Evolutionary conservation across 495 filamentous ascomycete genomes (phyloP), one percentile per base, ranked within the genome.

Genomic region (Daldinia grandis): DNA sequence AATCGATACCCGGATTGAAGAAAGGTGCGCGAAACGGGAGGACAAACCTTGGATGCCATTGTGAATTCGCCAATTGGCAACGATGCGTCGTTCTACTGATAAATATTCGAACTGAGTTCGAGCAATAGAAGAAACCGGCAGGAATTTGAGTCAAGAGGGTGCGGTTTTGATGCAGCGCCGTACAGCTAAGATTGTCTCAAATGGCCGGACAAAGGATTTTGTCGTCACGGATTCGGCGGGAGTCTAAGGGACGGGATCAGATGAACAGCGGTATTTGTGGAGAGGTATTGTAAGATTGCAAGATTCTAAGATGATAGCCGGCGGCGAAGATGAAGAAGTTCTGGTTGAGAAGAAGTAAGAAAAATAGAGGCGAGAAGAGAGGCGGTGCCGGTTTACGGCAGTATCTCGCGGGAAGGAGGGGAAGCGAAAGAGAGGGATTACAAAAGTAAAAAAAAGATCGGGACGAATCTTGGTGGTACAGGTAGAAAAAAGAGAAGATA

Each of bases 31-130:
- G 8, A 37, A 50, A 44, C 4, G 44, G 17, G 27, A 65, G 68
- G 78, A 72, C 68, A 47, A 47, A 84, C 82, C 76, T 83, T 83
- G 42, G 81, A 82, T 58, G 81, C 79, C 81, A 83, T 84, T 73
- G 73, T 78, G 63, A 66, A 50, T 71, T 68, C 55, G 61, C 65
- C 50, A 60, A 65, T 67, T 47, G 50, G 65, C 70, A 73, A 30
- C 56, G 57, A 68, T 62, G 25, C 4, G 19, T 38, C 25, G 40
- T 30, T 24, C 37, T 65, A 35, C 27, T 68, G 28, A 54, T 59
- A 37, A 19, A 42, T 27, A 49, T 47, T 49, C 15, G 61, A 60
- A 58, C 42, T 28, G 24, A 25, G 10, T 40, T 40, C 12, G 24
- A 53, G 49, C 24, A 21, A 25, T 21, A 55, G 55, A 40, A 9